Percentiles rank a stretch among this genome's conserved stretches.
Conservation (phyloP, 1,284 basidiomycete genomes). For the Papiliotrema flavescens region DNA sequence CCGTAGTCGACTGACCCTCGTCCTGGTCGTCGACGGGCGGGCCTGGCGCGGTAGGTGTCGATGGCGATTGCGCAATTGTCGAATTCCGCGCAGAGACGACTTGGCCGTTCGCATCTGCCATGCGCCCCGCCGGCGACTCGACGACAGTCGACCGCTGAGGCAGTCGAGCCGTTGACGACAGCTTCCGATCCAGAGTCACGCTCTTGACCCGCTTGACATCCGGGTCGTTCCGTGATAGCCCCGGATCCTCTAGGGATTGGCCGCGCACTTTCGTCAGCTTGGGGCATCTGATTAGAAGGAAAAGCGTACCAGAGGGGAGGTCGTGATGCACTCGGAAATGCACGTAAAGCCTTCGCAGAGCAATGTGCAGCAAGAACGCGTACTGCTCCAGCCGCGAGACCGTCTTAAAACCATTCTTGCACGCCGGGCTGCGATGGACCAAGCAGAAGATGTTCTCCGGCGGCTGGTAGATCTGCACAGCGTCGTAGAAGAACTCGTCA, state of each 20-base stretch:
- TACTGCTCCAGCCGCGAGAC: conserved; percentile 97
- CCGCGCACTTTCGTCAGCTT: conserved; percentile 25
- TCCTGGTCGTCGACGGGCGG: conserved; percentile 14
- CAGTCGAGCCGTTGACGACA: conserved; percentile 78
- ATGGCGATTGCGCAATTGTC: neutral
- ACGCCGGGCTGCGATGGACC: conserved; percentile 66
- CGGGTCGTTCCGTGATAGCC: conserved; percentile 47
- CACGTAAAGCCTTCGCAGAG: conserved; percentile 83
- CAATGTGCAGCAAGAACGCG: conserved; percentile 93
- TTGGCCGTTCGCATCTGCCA: conserved; percentile 63
- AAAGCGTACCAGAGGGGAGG: conserved; percentile 57
- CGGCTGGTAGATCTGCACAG: conserved; percentile 51
- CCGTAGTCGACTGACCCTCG: conserved; percentile 16
- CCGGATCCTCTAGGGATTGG: conserved; percentile 20
- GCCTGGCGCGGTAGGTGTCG: neutral
- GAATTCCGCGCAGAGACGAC: conserved; percentile 39
- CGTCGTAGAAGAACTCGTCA: conserved; percentile 68
- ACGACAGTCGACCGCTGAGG: conserved; percentile 94
- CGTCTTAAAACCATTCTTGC: conserved; percentile 75
- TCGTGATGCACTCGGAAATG: conserved; percentile 88
- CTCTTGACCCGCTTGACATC: conserved; percentile 93
- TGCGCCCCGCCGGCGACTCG: conserved; percentile 88
- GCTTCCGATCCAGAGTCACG: conserved; percentile 88
- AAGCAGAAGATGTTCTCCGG: conserved; percentile 62
- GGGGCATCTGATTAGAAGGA: neutral